Conservation (phyloP, 2,329 filamentous ascomycete species). For the Lizonia empirigonia region DNA sequence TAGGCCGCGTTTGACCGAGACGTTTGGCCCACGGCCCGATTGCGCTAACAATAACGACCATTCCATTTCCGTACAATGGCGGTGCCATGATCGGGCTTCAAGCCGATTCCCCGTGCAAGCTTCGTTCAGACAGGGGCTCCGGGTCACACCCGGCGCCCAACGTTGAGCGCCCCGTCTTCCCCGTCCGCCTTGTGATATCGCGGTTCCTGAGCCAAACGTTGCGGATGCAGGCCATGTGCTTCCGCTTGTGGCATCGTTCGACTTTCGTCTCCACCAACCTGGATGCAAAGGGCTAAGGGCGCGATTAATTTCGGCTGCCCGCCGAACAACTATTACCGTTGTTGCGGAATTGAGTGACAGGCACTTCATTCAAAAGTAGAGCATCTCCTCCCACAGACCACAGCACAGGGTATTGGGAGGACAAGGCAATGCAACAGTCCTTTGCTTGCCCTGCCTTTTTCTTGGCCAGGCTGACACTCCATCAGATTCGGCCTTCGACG, state of each 20-base stretch:
- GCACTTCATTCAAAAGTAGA: conserved; percentile 5
- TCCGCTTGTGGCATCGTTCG: conserved; percentile 29
- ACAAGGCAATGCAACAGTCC: conserved; percentile 15
- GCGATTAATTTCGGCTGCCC: conserved; percentile 7
- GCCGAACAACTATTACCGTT: conserved; percentile 2
- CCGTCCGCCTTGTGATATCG: conserved; percentile 33
- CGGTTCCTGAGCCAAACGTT: conserved; percentile 25
- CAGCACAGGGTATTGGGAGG: conserved; percentile 1
- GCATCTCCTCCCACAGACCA: not conserved
- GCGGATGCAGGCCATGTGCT: conserved; percentile 26
- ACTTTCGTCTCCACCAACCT: conserved; percentile 24
- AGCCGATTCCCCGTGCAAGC: conserved; percentile 20
- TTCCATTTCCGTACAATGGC: conserved; percentile 15
- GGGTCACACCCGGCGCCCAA: conserved; percentile 23
- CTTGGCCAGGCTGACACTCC: conserved; percentile 7
- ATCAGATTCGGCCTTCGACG: conserved; percentile 2
- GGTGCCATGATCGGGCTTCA: conserved; percentile 7
- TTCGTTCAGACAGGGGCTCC: conserved; percentile 14
- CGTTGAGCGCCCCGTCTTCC: conserved; percentile 30
- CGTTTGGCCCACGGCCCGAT: conserved; percentile 35
- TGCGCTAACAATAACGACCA: conserved; percentile 21
- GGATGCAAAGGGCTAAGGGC: conserved; percentile 16
- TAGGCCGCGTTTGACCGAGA: conserved; percentile 33
- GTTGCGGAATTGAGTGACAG: conserved; percentile 17
- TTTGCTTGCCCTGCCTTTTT: conserved; percentile 8